Conservation (phyloP, 1,284 basidiomycete genomes). For the Cutaneotrichosporon dermatis region DNA sequence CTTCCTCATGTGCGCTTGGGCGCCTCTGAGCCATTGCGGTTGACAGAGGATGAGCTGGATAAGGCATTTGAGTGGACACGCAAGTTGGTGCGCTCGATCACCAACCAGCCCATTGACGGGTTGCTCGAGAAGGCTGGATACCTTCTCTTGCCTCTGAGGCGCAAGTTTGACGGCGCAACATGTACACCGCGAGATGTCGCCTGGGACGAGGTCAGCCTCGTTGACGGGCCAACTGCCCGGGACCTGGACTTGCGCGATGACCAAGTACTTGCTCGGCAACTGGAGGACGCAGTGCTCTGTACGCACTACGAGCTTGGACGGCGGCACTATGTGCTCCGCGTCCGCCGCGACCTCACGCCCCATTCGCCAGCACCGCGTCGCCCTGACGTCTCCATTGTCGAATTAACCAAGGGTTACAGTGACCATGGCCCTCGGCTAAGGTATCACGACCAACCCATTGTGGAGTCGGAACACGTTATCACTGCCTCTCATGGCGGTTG, state of each 20-base stretch:
- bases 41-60: slow-evolving; percentile 14
- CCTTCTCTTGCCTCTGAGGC: slow-evolving; percentile 29
- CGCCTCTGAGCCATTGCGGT: not conserved
- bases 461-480: slow-evolving; percentile 19
- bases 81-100: slow-evolving; percentile 27
- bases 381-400: not conserved
- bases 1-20: slow-evolving; percentile 1
- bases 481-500: slow-evolving; percentile 24
- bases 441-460: slow-evolving; percentile 22
- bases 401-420: not conserved
- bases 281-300: slow-evolving; percentile 25
- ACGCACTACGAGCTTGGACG: slow-evolving; percentile 22
- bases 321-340: slow-evolving; percentile 18
- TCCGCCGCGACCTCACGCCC: slow-evolving; percentile 28
- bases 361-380: slow-evolving; percentile 14
- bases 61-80: slow-evolving; percentile 24
- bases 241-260: slow-evolving; percentile 14
- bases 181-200: slow-evolving; percentile 20
- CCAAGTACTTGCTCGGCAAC: slow-evolving; percentile 13
- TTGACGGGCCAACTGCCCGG: slow-evolving; percentile 11
- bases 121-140: slow-evolving; percentile 19
- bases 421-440: not conserved
- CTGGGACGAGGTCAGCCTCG: slow-evolving; percentile 31
- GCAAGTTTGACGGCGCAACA: not conserved
- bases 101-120: slow-evolving; percentile 25